phyloP scores from a whole-genome alignment of 75 land plant genomes.

The Selaginella moellendorffii region DNA sequence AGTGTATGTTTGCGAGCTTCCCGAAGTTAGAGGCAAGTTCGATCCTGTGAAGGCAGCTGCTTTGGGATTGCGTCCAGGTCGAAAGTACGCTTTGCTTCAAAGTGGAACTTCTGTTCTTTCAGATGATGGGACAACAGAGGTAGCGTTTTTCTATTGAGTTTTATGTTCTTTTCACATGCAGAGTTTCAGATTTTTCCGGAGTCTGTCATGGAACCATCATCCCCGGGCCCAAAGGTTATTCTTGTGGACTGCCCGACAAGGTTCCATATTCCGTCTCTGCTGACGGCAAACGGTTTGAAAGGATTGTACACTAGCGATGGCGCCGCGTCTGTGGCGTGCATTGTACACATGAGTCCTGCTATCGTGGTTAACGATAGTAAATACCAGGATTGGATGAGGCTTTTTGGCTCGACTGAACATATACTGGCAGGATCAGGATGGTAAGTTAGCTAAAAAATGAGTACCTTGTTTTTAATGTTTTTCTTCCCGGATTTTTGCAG shows the following conservation, averaged over 20 bases:
- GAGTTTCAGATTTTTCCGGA: constrained; percentile 63
- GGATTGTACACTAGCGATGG: constrained; percentile 27
- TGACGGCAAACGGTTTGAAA: constrained; percentile 32
- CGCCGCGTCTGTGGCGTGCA: constrained; percentile 65
- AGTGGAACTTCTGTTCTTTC: constrained; percentile 68
- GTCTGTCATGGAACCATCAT: constrained; percentile 82
- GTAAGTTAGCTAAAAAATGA: constrained; percentile 31
- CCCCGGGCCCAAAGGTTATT: constrained; percentile 81
- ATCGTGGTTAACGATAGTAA: constrained; percentile 29
- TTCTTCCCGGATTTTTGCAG: constrained; percentile 24
- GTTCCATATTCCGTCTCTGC: constrained; percentile 41
- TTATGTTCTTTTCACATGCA: background rate
- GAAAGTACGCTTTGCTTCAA: constrained; percentile 71
- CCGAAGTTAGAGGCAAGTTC: constrained; percentile 85
- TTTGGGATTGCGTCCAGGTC: constrained; percentile 64
- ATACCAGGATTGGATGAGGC: constrained; percentile 75
- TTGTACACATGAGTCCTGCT: constrained; percentile 72
- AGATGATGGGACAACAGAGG: constrained; percentile 47
- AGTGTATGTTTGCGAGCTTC: constrained; percentile 81
- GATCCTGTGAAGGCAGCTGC: constrained; percentile 70
- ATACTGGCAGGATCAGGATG: constrained; percentile 84
- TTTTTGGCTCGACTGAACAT: constrained; percentile 62
- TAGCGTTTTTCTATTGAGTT: constrained; percentile 12
- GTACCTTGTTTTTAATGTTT: background rate
- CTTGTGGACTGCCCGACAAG: constrained; percentile 79